Evolutionary conservation across 768 basidiomycete genomes (phyloP), one percentile per base, ranked within the genome.

Genomic region (Vishniacozyma victoriae): DNA sequence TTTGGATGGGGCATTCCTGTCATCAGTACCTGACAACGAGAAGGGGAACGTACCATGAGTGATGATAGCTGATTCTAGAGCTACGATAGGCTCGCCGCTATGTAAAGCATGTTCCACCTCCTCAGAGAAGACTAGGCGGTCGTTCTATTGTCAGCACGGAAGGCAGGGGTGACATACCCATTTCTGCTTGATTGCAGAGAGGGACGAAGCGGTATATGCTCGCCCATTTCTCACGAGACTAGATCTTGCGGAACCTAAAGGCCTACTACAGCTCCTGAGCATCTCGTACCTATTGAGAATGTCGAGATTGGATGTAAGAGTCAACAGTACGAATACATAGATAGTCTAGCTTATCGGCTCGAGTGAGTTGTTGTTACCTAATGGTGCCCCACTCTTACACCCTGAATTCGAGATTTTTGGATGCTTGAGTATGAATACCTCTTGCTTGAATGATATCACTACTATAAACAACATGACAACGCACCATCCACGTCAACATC

Each of bases 1-100:
- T 77, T 76, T 0, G 90, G 90, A 56, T 81, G 81, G 0, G 89
- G 87, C 74, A 93, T 81, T 16, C 90, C 64, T 64, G 35, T 13
- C n/a, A 16, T 16, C 20, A 40, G 35, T 11, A 2, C 29, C 29
- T 33, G 18, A 20, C 14, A 35, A 18, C 24, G 27, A 9, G 26
- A 16, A 33, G 26, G 1, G 15, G 33, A 33, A 57, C 60, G 14
- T 24, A 64, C 75, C 93, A 76, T 96, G 89, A 1, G 91, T 91
- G 50, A 95, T 82, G 44, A 97, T 80, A 1, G 93, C 84, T 1
- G 86, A 87, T 70, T 97, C 93, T 11, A 97, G 80, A 12, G 92
- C 91, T 11, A 96, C 89, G 37, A 96, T 76, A 16, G 90, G 82
- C 52, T 74, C 75, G 9, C 77, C 74, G 35, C 76, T 73, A 3